phyloP scores from a whole-genome alignment of 768 basidiomycete species.

The Scleroderma bovista region DNA sequence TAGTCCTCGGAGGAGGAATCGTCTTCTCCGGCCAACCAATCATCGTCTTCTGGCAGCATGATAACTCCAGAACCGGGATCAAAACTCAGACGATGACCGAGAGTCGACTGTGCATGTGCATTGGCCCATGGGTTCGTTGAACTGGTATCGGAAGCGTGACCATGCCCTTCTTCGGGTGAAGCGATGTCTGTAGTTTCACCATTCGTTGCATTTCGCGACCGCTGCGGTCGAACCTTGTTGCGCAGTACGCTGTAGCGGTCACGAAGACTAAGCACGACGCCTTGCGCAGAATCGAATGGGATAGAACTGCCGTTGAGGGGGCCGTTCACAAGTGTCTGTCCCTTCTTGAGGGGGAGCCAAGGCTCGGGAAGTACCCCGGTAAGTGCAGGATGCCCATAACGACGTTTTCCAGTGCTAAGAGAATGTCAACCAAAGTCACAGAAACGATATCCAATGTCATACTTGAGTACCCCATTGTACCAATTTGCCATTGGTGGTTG shows the following conservation, averaged over 20 bases:
- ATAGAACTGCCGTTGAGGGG: constrained; percentile 29
- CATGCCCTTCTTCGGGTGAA: constrained; percentile 12
- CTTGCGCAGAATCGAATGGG: constrained; percentile 43
- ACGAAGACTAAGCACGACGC: constrained; percentile 78
- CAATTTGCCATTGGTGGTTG: constrained; percentile 97
- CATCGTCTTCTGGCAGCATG: constrained; percentile 71
- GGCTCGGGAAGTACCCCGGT: constrained; percentile 91
- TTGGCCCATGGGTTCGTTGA: constrained; percentile 63
- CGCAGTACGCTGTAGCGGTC: constrained; percentile 59
- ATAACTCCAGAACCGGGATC: constrained; percentile 87
- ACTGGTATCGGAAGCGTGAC: constrained; percentile 22
- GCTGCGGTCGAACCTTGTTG: constrained; percentile 21
- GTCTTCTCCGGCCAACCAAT: constrained; percentile 58
- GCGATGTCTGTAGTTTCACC: constrained; percentile 2
- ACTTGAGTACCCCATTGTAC: constrained; percentile 92
- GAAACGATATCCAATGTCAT: constrained; percentile 10
- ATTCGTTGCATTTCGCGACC: constrained; percentile 2
- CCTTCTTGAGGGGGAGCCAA: constrained; percentile 89
- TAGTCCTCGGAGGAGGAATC: constrained; percentile 42
- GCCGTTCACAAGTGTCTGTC: constrained; percentile 65
- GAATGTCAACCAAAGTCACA: constrained; percentile 4
- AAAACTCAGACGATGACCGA: constrained; percentile 69
- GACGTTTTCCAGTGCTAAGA: constrained; percentile 81
- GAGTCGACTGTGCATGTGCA: constrained; percentile 12
- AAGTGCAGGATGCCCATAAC: constrained; percentile 93